Evolutionary conservation across 805 yeast genomes (phyloP).

Genomic region (Vanderwaltozyma tropicalis): DNA sequence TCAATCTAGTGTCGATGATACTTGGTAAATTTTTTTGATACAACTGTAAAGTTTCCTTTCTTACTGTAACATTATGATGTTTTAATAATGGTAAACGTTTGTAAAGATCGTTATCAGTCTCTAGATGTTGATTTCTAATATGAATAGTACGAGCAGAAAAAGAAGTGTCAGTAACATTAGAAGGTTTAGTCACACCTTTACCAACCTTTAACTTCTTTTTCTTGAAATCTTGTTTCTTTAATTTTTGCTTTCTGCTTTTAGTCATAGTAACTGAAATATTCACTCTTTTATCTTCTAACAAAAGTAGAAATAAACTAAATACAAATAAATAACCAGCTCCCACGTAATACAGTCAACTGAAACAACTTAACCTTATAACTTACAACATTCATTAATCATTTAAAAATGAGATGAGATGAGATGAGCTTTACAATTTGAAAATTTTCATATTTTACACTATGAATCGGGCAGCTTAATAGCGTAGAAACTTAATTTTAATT

Average conservation of each 20-base stretch:
- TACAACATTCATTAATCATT: background rate
- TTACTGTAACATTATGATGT: conserved; percentile 61
- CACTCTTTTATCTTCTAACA: no score
- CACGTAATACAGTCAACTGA: no score
- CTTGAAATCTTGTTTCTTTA: conserved; percentile 40
- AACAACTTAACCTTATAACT: no score
- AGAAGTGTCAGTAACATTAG: conserved; percentile 76
- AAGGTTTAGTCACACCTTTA: conserved; percentile 58
- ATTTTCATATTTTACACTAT: background rate
- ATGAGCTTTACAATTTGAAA: conserved; percentile 8
- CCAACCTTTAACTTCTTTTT: conserved; percentile 78
- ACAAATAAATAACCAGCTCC: no score
- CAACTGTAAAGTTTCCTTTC: conserved; percentile 57
- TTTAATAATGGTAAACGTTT: conserved; percentile 60
- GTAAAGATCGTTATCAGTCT: conserved; percentile 35
- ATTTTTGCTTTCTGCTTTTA: conserved; percentile 29
- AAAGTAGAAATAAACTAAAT: no score
- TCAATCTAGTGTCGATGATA: conserved; percentile 23
- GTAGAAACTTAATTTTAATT: no score
- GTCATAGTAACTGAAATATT: no score
- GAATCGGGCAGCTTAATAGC: no score
- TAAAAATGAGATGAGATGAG: conserved; percentile 9
- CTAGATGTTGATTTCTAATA: conserved; percentile 24
- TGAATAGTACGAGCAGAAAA: conserved; percentile 52
- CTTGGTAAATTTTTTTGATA: conserved; percentile 44